Base-by-base conservation (phyloP, 371 early-diverging fungal species). In the Mortierella sp. region DNA sequence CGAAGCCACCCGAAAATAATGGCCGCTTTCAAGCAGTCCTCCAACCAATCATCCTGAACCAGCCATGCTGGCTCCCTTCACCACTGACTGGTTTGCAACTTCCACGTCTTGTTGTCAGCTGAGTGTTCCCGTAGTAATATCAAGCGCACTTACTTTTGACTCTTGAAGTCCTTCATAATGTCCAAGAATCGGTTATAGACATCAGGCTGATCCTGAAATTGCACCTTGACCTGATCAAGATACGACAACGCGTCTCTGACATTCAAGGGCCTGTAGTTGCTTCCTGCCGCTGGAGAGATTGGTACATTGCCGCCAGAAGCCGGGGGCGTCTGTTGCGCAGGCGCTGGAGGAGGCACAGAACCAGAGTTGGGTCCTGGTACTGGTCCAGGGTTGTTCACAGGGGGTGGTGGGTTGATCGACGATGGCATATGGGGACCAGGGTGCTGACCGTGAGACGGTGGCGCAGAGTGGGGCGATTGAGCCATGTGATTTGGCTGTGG, bases 111-210 rank as follows among this genome's bases (percentile, higher is more conserved):
- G 28, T 14, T 34, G 61, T 5, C 16, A 44, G 28, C 16, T 16
- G 5, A 26, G n/a, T 50, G 46, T 13, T 40, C 75, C 37, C 26
- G 10, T 40, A 24, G 0, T 11, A 21, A 61, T 31, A 59, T 14
- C 16, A 37, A 24, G 40, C 37, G 21, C 14, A 90, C 91, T 90
- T 91, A 96, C 96, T 94, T 93, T 82, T 99, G 97, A 80, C 97
- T 95, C 89, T 99, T 99, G 86, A 99, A 99, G 83, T 99, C 99
- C 90, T 98, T 98, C 99, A 99, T 99, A 46, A 99, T 98, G 86
- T 99, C 99, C 82, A 99, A 80, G 88, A 99, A 99, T 79, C 94
- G 93, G 83, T 98, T 98, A 91, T 99, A 99, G 3, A 99, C 97
- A 71, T 97, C 98, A 16, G 99, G 97, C 57, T 96, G 93, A 79